Percentiles rank a stretch among this genome's conserved stretches.
Evolutionary conservation across 2,329 filamentous ascomycete species (phyloP).

Genomic region (Arthroderma sp.): DNA sequence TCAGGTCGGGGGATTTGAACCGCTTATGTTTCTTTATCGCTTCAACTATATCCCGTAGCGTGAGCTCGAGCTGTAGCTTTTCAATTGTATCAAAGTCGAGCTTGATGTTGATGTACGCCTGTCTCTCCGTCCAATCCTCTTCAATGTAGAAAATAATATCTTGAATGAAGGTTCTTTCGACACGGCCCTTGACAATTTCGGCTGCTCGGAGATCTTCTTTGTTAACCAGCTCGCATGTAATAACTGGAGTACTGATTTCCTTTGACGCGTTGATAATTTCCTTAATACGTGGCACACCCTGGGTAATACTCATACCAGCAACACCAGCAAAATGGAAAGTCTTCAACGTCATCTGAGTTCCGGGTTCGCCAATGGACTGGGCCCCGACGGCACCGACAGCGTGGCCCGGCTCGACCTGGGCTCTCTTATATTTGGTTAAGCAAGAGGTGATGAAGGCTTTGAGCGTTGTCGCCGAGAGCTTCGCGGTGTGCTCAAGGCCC

Average conservation of each 20-base stretch:
- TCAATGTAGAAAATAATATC: constrained; percentile 73
- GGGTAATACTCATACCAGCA: constrained; percentile 97
- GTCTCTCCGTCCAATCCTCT: constrained; percentile 70
- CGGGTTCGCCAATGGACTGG: constrained; percentile 94
- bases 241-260: constrained; percentile 84
- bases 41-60: constrained; percentile 55
- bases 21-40: constrained; percentile 73
- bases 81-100: constrained; percentile 68
- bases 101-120: constrained; percentile 64
- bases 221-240: constrained; percentile 72
- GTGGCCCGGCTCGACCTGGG: constrained; percentile 85
- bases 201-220: constrained; percentile 62
- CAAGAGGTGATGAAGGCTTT: constrained; percentile 67
- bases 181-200: constrained; percentile 80
- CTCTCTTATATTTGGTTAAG: constrained; percentile 78
- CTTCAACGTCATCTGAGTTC: constrained; percentile 98
- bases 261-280: constrained; percentile 99
- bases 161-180: constrained; percentile 84
- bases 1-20: constrained; percentile 53
- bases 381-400: constrained; percentile 92
- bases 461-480: constrained; percentile 65
- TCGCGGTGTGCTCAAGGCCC: constrained; percentile 57
- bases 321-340: constrained; percentile 99
- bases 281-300: constrained; percentile 98
- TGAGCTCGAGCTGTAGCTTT: constrained; percentile 70